A percentile compares a stretch with the other conserved stretches of the same genome.
Conservation (phyloP, 441 rosid species). For the Euphorbia neoarborescens region DNA sequence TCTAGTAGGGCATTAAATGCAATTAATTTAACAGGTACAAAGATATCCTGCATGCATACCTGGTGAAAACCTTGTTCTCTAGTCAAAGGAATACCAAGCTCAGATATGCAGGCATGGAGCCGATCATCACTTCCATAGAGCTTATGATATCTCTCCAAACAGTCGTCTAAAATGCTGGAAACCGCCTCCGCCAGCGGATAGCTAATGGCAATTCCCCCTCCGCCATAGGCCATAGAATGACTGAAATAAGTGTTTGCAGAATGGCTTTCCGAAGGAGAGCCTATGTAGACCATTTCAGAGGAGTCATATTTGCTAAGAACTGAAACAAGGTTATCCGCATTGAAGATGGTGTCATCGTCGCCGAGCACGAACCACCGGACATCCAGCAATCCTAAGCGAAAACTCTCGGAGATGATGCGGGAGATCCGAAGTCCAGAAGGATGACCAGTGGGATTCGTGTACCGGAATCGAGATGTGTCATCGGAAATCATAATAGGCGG, state of each 20-base stretch:
- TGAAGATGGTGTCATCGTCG: constrained; percentile 81
- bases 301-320: constrained; percentile 69
- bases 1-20: neutral
- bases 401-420: constrained; percentile 57
- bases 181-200: constrained; percentile 67
- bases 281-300: constrained; percentile 67
- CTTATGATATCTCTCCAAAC: constrained; percentile 67
- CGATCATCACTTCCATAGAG: constrained; percentile 89
- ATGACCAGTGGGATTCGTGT: constrained; percentile 84
- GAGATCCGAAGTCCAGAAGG: constrained; percentile 88
- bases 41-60: constrained; percentile 28
- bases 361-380: constrained; percentile 81
- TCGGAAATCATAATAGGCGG: constrained; percentile 68
- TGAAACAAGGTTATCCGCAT: constrained; percentile 48
- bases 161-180: constrained; percentile 53
- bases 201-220: constrained; percentile 86
- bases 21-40: neutral
- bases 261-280: constrained; percentile 75
- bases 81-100: constrained; percentile 74
- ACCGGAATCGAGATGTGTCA: constrained; percentile 75
- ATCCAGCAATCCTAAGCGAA: constrained; percentile 50
- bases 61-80: constrained; percentile 84
- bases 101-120: constrained; percentile 80
- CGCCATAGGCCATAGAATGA: constrained; percentile 87
- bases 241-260: constrained; percentile 78